Percentiles rank a stretch among this genome's conserved stretches.
phyloP scores from a whole-genome alignment of 768 basidiomycete species.

The Leccinellum luteum region DNA sequence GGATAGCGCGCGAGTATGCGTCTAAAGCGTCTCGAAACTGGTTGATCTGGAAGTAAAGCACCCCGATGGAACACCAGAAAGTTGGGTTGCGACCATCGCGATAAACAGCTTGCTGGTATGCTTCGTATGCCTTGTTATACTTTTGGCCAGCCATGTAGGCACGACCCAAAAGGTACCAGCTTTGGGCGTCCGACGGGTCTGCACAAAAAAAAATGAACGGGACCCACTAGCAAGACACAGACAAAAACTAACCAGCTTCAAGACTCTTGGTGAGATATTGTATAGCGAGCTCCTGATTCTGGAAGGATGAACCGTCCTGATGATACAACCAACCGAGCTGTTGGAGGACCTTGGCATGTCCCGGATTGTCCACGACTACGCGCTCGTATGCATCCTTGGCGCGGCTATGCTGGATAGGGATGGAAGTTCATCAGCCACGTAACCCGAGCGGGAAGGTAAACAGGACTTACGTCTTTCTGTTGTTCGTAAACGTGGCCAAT shows the following conservation, averaged over 20 bases:
- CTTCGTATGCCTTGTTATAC: constrained; percentile 99
- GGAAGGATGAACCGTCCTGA: constrained; percentile 91
- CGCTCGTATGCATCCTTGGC: constrained; percentile 97
- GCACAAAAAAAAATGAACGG: not conserved
- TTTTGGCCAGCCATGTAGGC: constrained; percentile 99
- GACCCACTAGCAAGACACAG: not conserved
- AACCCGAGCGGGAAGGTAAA: not conserved
- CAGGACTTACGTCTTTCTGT: constrained; percentile 79
- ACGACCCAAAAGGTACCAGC: constrained; percentile 97
- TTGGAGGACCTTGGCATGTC: constrained; percentile 95
- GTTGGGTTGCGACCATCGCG: constrained; percentile 98
- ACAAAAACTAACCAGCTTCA: constrained; percentile 71
- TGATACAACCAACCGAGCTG: constrained; percentile 98
- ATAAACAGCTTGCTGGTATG: constrained; percentile 98
- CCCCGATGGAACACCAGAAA: constrained; percentile 99
- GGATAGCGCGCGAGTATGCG: constrained; percentile 97
- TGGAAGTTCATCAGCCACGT: constrained; percentile 10
- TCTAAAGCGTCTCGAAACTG: constrained; percentile 99
- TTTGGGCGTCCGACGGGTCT: constrained; percentile 96
- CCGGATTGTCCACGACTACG: constrained; percentile 89
- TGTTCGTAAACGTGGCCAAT: constrained; percentile 99
- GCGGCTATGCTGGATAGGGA: constrained; percentile 61
- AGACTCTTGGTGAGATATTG: constrained; percentile 92
- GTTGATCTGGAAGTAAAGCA: constrained; percentile 99
- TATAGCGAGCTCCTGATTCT: constrained; percentile 94